Percentiles rank a stretch among this genome's conserved stretches.
These are phyloP conservation scores for Rhizopus sp. DNA, from an alignment of 371 early-diverging fungal genomes.

Conservation along the genomic window DNA sequence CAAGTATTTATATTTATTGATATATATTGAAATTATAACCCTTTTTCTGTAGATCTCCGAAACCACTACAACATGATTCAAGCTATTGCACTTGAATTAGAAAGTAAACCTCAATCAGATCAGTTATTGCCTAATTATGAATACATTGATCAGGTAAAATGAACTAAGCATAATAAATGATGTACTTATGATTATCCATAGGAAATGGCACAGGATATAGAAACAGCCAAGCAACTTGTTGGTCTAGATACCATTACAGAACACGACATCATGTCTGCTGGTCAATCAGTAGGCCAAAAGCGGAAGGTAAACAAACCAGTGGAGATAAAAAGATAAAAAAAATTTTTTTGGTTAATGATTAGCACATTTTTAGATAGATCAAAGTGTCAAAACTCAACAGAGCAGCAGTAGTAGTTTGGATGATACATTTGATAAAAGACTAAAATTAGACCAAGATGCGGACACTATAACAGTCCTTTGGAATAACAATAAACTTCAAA, in stretches of 20 bases:
- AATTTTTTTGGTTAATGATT: background rate
- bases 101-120: conserved; percentile 11
- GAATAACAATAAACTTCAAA: background rate
- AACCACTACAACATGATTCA: conserved; percentile 63
- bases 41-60: conserved; percentile 42
- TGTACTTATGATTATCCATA: conserved; percentile 3
- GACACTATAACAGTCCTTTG: conserved; percentile 8
- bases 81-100: conserved; percentile 53
- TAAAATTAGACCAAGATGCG: background rate
- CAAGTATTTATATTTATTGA: conserved; percentile 21
- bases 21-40: background rate
- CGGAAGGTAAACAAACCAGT: conserved; percentile 11
- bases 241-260: conserved; percentile 12
- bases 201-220: conserved; percentile 15
- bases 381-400: background rate
- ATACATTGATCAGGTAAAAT: conserved; percentile 11
- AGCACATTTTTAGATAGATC: background rate
- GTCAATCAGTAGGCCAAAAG: background rate
- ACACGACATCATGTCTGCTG: background rate
- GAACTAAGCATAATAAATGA: background rate
- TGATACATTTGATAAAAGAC: background rate
- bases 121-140: conserved; percentile 15
- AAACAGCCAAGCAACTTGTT: conserved; percentile 17
- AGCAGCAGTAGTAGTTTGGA: too few species aligned
- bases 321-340: background rate